Percentiles rank a stretch among this genome's conserved stretches.
phyloP scores from a whole-genome alignment of 2,329 filamentous ascomycete genomes.

The Ophiostoma ulmi region DNA sequence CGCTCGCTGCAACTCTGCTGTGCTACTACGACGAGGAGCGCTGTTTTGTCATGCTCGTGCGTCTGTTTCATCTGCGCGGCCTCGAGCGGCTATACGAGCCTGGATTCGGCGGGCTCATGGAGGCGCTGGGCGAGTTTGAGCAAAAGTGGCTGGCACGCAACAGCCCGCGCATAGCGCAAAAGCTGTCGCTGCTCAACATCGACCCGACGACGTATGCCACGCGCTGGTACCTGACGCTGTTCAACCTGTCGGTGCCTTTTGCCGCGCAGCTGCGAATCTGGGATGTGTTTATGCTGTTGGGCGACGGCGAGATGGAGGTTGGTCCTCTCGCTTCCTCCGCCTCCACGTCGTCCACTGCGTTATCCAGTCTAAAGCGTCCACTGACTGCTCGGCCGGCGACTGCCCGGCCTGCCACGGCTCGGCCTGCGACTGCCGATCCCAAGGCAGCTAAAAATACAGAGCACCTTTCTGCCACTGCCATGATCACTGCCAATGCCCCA shows the following conservation, averaged over 20 bases:
- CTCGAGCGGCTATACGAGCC: slow-evolving; percentile 77
- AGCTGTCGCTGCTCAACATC: slow-evolving; percentile 74
- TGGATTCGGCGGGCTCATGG: slow-evolving; percentile 82
- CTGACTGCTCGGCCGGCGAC: slow-evolving; percentile 3
- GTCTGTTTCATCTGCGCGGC: slow-evolving; percentile 84
- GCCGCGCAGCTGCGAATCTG: slow-evolving; percentile 89
- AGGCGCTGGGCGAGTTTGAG: slow-evolving; percentile 79
- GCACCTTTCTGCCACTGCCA: slow-evolving; percentile 14
- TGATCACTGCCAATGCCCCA: slow-evolving; percentile 25
- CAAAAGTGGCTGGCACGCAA: slow-evolving; percentile 71
- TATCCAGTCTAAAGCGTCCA: neutral
- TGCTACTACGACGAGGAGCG: slow-evolving; percentile 97
- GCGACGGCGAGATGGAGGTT: slow-evolving; percentile 45
- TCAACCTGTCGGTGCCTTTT: slow-evolving; percentile 95
- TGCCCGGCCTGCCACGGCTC: neutral
- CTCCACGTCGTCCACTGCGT: neutral
- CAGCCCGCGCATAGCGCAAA: slow-evolving; percentile 61
- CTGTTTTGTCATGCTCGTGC: slow-evolving; percentile 93
- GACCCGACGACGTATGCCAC: slow-evolving; percentile 91
- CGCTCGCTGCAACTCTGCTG: slow-evolving; percentile 81
- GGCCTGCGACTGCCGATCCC: slow-evolving; percentile 2
- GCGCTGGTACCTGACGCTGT: slow-evolving; percentile 93
- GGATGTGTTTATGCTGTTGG: slow-evolving; percentile 96
- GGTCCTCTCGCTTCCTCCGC: neutral
- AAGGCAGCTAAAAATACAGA: neutral